Percentiles rank a stretch among this genome's conserved stretches.
Evolutionary conservation across 768 basidiomycete genomes (phyloP).

Genomic region (Xerocomellus dryophilus): DNA sequence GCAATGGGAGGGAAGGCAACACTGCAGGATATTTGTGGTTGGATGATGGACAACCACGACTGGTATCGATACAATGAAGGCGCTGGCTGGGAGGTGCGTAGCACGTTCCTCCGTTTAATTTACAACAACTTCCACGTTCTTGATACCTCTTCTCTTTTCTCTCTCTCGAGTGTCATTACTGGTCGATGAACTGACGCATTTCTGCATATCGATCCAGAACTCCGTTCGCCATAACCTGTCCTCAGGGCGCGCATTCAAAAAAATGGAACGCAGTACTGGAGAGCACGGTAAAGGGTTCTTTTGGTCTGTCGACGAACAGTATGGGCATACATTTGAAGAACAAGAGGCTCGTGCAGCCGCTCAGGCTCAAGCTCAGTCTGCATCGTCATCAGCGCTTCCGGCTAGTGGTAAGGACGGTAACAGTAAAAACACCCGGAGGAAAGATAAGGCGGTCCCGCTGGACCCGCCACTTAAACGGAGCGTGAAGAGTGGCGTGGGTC

Average conservation of each 20-base stretch:
- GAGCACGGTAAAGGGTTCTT: slow-evolving; percentile 91
- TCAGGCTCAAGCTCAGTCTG: slow-evolving; percentile 26
- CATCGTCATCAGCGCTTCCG: slow-evolving; percentile 16
- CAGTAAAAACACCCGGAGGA: slow-evolving; percentile 45
- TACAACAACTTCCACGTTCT: background rate
- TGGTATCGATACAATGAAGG: slow-evolving; percentile 87
- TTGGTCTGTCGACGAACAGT: slow-evolving; percentile 84
- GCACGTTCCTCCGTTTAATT: background rate
- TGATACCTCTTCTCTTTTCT: background rate
- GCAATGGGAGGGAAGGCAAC: slow-evolving; percentile 82
- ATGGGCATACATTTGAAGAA: slow-evolving; percentile 65
- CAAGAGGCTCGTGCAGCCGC: slow-evolving; percentile 53
- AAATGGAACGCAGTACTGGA: slow-evolving; percentile 80
- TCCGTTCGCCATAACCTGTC: slow-evolving; percentile 96
- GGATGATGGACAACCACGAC: slow-evolving; percentile 86
- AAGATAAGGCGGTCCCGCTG: slow-evolving; percentile 49
- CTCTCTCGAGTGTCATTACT: background rate
- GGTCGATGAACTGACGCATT: slow-evolving; percentile 10
- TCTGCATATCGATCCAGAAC: slow-evolving; percentile 48
- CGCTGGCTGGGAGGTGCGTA: slow-evolving; percentile 83
- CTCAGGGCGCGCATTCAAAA: slow-evolving; percentile 86
- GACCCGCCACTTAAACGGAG: slow-evolving; percentile 71
- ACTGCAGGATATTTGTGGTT: slow-evolving; percentile 85
- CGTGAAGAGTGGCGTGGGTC: slow-evolving; percentile 57
- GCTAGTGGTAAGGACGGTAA: slow-evolving; percentile 36